Evolutionary conservation across 257 asterid genomes (phyloP).

Genomic region (Jacaranda copaia): DNA sequence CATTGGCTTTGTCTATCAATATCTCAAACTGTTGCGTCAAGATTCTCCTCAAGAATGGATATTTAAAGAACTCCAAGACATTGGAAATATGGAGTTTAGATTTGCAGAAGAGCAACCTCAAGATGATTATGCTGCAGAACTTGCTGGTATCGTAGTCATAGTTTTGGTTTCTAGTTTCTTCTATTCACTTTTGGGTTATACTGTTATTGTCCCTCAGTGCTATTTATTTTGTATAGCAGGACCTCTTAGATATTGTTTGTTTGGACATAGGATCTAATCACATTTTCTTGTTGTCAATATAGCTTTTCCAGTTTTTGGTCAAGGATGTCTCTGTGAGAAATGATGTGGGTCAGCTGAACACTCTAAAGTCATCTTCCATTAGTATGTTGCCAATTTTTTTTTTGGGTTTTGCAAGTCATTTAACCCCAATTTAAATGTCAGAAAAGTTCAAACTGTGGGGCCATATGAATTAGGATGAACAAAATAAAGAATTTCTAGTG

Average conservation of each 20-base stretch:
- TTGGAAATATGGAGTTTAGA: slow-evolving; percentile 87
- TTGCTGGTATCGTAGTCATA: slow-evolving; percentile 67
- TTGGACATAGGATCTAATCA: slow-evolving; percentile 9
- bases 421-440: background rate
- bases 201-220: background rate
- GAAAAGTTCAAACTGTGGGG: background rate
- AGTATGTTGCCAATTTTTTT: slow-evolving; percentile 2
- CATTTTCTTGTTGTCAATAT: slow-evolving; percentile 11
- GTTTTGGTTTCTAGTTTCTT: slow-evolving; percentile 14
- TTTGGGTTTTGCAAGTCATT: slow-evolving; percentile 9
- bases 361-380: background rate
- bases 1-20: slow-evolving; percentile 84
- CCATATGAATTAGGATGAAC: slow-evolving; percentile 5
- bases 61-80: slow-evolving; percentile 93
- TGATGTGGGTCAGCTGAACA: background rate
- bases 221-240: slow-evolving; percentile 24
- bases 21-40: slow-evolving; percentile 82
- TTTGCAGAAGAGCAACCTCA: slow-evolving; percentile 98
- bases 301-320: slow-evolving; percentile 12
- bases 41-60: slow-evolving; percentile 92
- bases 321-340: background rate
- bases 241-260: slow-evolving; percentile 15
- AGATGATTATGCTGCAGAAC: slow-evolving; percentile 97
- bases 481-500: background rate
- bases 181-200: slow-evolving; percentile 10